phyloP scores from a whole-genome alignment of 1,139 yeast species.

The Chernovozyma aurita region DNA sequence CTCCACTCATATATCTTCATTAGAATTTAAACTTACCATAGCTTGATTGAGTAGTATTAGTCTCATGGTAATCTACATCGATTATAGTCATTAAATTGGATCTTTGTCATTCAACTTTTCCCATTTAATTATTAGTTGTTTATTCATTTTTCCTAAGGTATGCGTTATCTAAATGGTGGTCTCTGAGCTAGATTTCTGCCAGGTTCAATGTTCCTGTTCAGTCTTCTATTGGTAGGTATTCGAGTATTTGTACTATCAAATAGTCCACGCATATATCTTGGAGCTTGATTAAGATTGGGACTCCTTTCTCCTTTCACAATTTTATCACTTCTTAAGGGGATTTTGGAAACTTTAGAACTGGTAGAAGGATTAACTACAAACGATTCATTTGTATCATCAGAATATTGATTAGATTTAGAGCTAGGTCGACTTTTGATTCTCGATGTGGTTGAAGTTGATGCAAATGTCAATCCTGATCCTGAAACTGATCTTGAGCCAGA shows the following conservation, averaged over 20 bases:
- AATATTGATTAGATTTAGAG: background rate
- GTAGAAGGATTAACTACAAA: constrained; percentile 18
- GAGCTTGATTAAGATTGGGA: constrained; percentile 43
- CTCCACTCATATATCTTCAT: no score
- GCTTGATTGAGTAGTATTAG: no score
- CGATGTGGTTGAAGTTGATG: background rate
- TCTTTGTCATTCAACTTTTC: no score
- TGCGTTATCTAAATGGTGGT: constrained; percentile 23
- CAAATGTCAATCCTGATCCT: background rate
- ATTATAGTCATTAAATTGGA: no score
- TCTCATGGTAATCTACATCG: no score
- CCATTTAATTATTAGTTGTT: no score
- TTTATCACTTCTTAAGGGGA: constrained; percentile 3
- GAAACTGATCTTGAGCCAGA: no score
- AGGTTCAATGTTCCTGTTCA: background rate
- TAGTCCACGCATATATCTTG: constrained; percentile 40
- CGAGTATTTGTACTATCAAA: constrained; percentile 21
- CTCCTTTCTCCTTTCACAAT: constrained; percentile 10
- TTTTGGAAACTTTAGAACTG: constrained; percentile 3
- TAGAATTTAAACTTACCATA: no score
- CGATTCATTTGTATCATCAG: constrained; percentile 22
- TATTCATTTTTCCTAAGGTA: no score
- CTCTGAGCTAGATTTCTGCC: constrained; percentile 6
- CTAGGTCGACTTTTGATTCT: background rate
- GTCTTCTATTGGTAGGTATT: background rate